Evolutionary conservation across 1,284 basidiomycete genomes (phyloP).

Genomic region (Microbotryum intermedium): DNA sequence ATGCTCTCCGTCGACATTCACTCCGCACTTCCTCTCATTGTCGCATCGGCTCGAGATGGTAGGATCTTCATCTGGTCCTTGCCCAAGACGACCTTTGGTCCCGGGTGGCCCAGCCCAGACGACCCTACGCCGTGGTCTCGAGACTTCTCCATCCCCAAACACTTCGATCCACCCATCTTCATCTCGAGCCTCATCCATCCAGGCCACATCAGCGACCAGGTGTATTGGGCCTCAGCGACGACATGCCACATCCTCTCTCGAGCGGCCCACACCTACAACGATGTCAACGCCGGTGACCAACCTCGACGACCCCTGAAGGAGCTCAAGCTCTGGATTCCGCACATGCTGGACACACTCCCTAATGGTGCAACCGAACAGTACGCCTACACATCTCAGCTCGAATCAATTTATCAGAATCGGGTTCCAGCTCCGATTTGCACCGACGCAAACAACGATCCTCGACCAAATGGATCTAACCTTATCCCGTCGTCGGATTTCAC

Average conservation of each 20-base stretch:
- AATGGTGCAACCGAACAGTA: background rate
- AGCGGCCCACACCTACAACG: background rate
- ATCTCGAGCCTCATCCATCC: slow-evolving; percentile 9
- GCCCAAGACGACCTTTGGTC: background rate
- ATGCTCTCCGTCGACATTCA: slow-evolving; percentile 13
- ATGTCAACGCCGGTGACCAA: background rate
- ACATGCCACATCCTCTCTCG: slow-evolving; percentile 5
- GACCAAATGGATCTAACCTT: too few relatives aligned
- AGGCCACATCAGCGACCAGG: slow-evolving; percentile 9
- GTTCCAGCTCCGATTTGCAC: too few relatives aligned
- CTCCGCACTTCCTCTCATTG: slow-evolving; percentile 3
- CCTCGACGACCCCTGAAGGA: background rate
- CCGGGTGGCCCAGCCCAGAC: background rate
- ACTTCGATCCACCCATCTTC: slow-evolving; percentile 7
- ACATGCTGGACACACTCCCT: background rate
- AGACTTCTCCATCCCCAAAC: background rate
- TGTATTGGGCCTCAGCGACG: slow-evolving; percentile 1
- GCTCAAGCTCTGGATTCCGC: background rate
- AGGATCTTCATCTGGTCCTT: slow-evolving; percentile 11
- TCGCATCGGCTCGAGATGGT: slow-evolving; percentile 9
- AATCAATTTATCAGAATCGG: too few relatives aligned
- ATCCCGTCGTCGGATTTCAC: too few relatives aligned
- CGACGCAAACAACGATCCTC: too few relatives aligned
- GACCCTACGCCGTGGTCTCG: background rate
- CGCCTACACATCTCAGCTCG: background rate